Evolutionary conservation across 257 asterid genomes (phyloP), one percentile per base, ranked within the genome.

Genomic region (Euphrasia confusa): DNA sequence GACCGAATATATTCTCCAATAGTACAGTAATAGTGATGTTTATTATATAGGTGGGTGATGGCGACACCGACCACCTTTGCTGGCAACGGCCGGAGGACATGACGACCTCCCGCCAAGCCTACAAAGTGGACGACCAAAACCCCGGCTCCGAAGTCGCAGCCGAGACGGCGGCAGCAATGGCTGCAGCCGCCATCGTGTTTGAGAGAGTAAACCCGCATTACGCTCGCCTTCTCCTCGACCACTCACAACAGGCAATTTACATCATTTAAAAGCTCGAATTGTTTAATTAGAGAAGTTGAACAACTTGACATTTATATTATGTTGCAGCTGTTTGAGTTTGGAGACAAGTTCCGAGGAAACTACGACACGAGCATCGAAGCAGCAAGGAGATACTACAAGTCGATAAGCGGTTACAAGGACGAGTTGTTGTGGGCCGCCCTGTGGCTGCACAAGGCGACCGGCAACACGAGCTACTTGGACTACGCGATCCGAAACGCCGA

Each of bases 341-440:
- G 86, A 1, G 96, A 92, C 64, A 78, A 79, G 68, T 84, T 13
- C 55, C 80, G 97, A 72, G 96, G 90, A 14, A 81, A 66, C 62
- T 92, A 92, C 50, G 99, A 91, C 49, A 47, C 33, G 1, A 88
- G 94, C 33, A 74, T 88, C 4, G 80, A 72, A 66, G 86, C 4
- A 24, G 96, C 72, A 11, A 84, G 80, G 61, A 83, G 79, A 49
- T 89, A 83, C 53, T 92, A 92, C 71, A 60, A 87, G 56, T 92
- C 99, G 24, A 74, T 73, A 72, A 92, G 99, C 58, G 99, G 99
- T 28, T 86, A 86, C 81, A 75, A 32, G 58, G 99, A 92, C 66
- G 97, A 92, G 93, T 71, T 92, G 84, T 74, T 92, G 66, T 92
- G 97, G 99, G 97, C 86, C 42, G 90, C 91, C 9, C 39, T 86